Evolutionary conservation across 345 rosid genomes (phyloP), one percentile per base, ranked within the genome.

Genomic region (Bruguiera parviflora): DNA sequence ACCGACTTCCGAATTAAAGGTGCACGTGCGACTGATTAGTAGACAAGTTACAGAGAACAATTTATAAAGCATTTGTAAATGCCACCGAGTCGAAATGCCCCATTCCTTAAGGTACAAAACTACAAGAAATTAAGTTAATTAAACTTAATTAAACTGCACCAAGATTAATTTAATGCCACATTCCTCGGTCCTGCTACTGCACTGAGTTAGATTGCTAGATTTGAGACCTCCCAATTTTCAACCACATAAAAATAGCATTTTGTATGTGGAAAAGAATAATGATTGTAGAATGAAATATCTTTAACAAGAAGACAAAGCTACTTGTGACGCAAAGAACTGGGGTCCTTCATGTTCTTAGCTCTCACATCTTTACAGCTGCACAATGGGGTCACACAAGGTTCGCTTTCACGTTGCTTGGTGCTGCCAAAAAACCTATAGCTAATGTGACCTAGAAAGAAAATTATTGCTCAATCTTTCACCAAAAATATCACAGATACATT

Each of bases 1-100:
- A 75, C 37, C 37, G 9, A 78, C 68, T 55, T 43, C 65, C 22
- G 24, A 70, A 70, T 67, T 75, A 73, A 71, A 61, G 58, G 33
- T 29, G 73, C 78, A 77, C 69, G 76, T 72, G 84, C 32, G 69
- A 63, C 59, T 46, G 66, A 65, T 39, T 64, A 68, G 61, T n/a
- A 46, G 21, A 27, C 29, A 56, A 56, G 59, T 56, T 24, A 56
- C 59, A 25, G 10, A 9, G 59, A 10, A 56, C 59, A 56, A 27
- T 43, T 28, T 11, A 66, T 9, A 20, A 53, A 32, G 3, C 13
- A 33, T 20, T 32, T 66, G 22, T 53, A 1, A 32, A 9, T 15
- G 16, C 15, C 15, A 63, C 27, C 6, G 18, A 3, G 31, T 63
- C 33, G 5, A 56, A 46, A 63, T 24, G 35, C 9, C 21, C 46